Evolutionary conservation across 2,329 filamentous ascomycete species (phyloP).

Genomic region (Dactylella cylindrospora): DNA sequence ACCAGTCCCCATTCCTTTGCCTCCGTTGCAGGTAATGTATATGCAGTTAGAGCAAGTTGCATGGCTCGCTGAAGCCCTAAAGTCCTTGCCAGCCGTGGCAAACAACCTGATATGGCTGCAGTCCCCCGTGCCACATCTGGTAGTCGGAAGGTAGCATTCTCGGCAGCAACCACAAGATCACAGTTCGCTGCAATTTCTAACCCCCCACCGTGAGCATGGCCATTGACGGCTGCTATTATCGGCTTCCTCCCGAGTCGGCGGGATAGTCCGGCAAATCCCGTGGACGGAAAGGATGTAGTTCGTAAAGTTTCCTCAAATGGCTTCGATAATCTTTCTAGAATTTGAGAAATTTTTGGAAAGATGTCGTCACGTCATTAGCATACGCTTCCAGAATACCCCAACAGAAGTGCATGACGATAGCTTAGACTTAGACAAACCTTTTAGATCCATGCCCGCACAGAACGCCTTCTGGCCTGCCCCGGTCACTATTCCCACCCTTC

Average conservation of each 20-base stretch:
- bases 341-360: too few species aligned
- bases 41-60: constrained; percentile 69
- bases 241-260: constrained; percentile 71
- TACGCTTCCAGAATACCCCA: too few species aligned
- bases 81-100: constrained; percentile 67
- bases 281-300: too few species aligned
- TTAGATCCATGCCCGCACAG: constrained; percentile 68
- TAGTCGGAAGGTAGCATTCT: constrained; percentile 63
- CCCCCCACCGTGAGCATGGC: constrained; percentile 72
- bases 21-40: constrained; percentile 62
- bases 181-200: constrained; percentile 65
- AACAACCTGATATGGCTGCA: constrained; percentile 68
- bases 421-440: too few species aligned
- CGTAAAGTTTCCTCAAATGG: too few species aligned
- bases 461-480: constrained; percentile 63
- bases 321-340: too few species aligned
- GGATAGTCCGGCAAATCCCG: constrained; percentile 68
- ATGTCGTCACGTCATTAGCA: too few species aligned
- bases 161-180: constrained; percentile 60
- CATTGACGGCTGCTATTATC: constrained; percentile 73
- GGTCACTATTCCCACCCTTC: constrained; percentile 66
- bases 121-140: constrained; percentile 72
- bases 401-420: too few species aligned
- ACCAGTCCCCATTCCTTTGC: constrained; percentile 68
- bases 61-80: constrained; percentile 68